Evolutionary conservation across 768 basidiomycete species (phyloP).

Genomic region (Termitomyces sp.): DNA sequence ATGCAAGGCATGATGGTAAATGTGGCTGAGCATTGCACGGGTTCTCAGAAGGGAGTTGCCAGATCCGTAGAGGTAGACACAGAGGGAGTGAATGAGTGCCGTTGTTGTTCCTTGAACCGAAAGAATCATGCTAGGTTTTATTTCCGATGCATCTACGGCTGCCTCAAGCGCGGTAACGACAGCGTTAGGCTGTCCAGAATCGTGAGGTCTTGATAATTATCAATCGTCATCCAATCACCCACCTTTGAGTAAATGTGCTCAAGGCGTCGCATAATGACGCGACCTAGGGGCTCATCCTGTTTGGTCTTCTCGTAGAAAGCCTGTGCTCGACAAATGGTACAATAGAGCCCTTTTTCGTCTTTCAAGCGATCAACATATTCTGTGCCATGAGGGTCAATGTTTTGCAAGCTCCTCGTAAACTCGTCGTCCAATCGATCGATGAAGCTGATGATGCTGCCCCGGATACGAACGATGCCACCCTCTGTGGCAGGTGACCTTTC

Average conservation of each 20-base stretch:
- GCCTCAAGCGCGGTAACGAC: slow-evolving; percentile 90
- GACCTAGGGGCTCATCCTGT: slow-evolving; percentile 75
- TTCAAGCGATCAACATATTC: slow-evolving; percentile 97
- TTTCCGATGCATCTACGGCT: slow-evolving; percentile 53
- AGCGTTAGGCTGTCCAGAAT: slow-evolving; percentile 71
- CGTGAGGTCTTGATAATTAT: slow-evolving; percentile 8
- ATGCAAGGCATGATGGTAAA: slow-evolving; percentile 95
- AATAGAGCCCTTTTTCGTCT: slow-evolving; percentile 93
- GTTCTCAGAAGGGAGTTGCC: slow-evolving; percentile 91
- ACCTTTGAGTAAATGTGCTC: slow-evolving; percentile 99
- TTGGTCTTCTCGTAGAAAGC: slow-evolving; percentile 83
- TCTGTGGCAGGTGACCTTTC: slow-evolving; percentile 80
- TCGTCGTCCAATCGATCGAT: slow-evolving; percentile 97
- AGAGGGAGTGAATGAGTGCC: slow-evolving; percentile 83
- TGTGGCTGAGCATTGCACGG: slow-evolving; percentile 95
- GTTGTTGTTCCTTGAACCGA: slow-evolving; percentile 56
- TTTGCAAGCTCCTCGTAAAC: slow-evolving; percentile 95
- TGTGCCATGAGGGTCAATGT: slow-evolving; percentile 98
- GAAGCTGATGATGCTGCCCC: slow-evolving; percentile 95
- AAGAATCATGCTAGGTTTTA: slow-evolving; percentile 64
- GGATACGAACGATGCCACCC: slow-evolving; percentile 77
- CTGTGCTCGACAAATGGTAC: slow-evolving; percentile 90
- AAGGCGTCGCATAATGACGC: slow-evolving; percentile 91
- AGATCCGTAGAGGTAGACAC: slow-evolving; percentile 90
- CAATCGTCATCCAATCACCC: slow-evolving; percentile 9